Evolutionary conservation across 768 basidiomycete species (phyloP), one percentile per base, ranked within the genome.

Genomic region (Nevesoporus exiguus): DNA sequence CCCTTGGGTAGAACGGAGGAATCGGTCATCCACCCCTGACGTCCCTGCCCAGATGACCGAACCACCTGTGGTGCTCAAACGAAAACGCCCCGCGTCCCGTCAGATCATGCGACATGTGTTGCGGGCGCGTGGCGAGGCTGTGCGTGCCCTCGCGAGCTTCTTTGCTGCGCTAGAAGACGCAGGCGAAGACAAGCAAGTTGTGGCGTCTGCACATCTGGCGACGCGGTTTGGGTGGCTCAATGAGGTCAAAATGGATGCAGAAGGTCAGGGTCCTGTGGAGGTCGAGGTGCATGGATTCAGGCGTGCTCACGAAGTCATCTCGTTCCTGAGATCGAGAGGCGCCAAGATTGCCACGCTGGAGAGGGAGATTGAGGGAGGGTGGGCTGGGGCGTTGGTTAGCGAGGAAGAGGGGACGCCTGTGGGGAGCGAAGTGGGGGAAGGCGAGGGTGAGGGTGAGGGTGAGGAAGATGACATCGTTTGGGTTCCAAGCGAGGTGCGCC

Each of bases 21-120:
- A 76, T 24, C 73, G 73, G 54, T 56, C 71, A 8, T 65, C 69
- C 7, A 58, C 65, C n/a, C 46, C 60, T 8, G 51, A 57, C 47
- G 54, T 59, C 44, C 61, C 67, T 19, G 56, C 61, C 37, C 57
- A 72, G 27, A 44, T 62, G 29, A 56, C 51, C 0, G 79, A 82
- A 54, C 78, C 78, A 2, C 75, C 75, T 10, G 55, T 68, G 22
- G 37, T 50, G 36, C 37, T 52, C 22, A 71, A 75, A 57, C 62
- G 55, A 4, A 73, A 71, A 29, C 71, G 80, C 22, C 85, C 93
- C 2, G 86, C 92, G 10, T 86, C 91, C 9, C 84, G 91, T 42
- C 82, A 85, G 42, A 82, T 97, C 54, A 85, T 98, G 61, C 88
- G 91, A 19, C 92, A 97, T 71, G 89, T 97, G 52, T 76, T 98